Base-by-base conservation (phyloP, 2,329 filamentous ascomycete genomes). In the Claviceps pazoutovae region DNA sequence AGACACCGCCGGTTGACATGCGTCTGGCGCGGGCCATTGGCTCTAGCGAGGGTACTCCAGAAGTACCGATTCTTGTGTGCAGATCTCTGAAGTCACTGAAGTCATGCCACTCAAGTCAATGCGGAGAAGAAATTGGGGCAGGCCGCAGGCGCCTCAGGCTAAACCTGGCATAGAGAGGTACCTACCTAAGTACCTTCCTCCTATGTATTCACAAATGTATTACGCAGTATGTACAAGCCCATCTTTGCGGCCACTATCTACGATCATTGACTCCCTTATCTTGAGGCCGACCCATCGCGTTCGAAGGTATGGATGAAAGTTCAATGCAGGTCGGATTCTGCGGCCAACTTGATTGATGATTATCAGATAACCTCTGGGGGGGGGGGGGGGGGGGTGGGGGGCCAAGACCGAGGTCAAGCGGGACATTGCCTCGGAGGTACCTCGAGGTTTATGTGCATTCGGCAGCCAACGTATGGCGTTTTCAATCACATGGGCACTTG, bases 271-370 rank as follows among this genome's bases (percentile, higher is more conserved):
- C 26, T 30, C 8, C 26, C 26, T 30, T 30, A 30, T 30, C 26
- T 26, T 30, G 26, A 30, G 23, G 6, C 23, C 26, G 26, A 8
- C 26, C 26, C 26, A 30, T 30, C 26, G 26, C 26, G 26, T 30
- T 30, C 9, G 9, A 26, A 26, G 23, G 23, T 26, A 26, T 1
- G 23, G 23, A 26, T 26, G 23, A 7, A 26, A 7, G 5, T 6
- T 39, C 37, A n/a, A n/a, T n/a, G 19, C 14, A 21, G 14, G 44
- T 39, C 47, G 49, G 47, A n/a, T 26, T 49, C 50, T 44, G 45
- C 46, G 41, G 19, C 46, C 21, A 43, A 34, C 2, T 38, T 17
- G 53, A 54, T 54, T 54, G 53, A 54, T 54, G 23, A 2, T 23
- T 39, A 41, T 30, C 23, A 23, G 23, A 23, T 23, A 23, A 6